Base-by-base conservation (phyloP, 805 yeast species). In the Komagataella mondaviorum region DNA sequence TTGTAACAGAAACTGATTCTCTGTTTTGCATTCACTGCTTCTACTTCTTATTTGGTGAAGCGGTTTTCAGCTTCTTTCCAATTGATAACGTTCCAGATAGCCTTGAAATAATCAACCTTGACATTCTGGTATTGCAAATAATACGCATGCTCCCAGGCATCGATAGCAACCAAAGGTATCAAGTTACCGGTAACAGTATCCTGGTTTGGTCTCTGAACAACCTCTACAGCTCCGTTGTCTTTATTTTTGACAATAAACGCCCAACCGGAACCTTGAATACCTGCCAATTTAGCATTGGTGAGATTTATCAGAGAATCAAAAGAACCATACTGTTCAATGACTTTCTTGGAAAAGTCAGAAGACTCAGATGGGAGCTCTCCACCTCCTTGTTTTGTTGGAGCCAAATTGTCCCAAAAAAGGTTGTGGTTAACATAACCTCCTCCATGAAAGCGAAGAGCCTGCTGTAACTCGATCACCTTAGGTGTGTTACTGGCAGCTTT, bases 71-170 rank as follows among this genome's bases (percentile, higher is more conserved):
- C 96, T 69, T 83, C 95, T 67, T 82, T 75, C 96, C 96, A 88
- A 80, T 88, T 88, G 69, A 89, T 78, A 47, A 88, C 96, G 62
- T 85, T 84, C 96, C 96, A 88, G 70, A 88, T 85, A 55, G 95
- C 91, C 70, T 85, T 82, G 80, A 89, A 88, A 73, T 89, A 88
- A 64, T 88, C 96, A 47, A 68, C 95, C 76, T 89, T 88, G 65
- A 83, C 89, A 72, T 88, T 88, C 72, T 86, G 83, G 75, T 88
- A 88, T 70, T 88, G 96, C 69, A 89, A 76, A 77, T 88, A 88
- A 76, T 88, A 88, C 51, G 96, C 96, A 64, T 88, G 96, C 71
- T 88, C 96, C 96, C 96, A 88, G 54, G 96, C 95, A 61, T 88
- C 96, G 64, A 88, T 85, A 51, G 96, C 96, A 52, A 89, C 76